phyloP scores from a whole-genome alignment of 2,329 filamentous ascomycete genomes.

The Monosporascus sp. region DNA sequence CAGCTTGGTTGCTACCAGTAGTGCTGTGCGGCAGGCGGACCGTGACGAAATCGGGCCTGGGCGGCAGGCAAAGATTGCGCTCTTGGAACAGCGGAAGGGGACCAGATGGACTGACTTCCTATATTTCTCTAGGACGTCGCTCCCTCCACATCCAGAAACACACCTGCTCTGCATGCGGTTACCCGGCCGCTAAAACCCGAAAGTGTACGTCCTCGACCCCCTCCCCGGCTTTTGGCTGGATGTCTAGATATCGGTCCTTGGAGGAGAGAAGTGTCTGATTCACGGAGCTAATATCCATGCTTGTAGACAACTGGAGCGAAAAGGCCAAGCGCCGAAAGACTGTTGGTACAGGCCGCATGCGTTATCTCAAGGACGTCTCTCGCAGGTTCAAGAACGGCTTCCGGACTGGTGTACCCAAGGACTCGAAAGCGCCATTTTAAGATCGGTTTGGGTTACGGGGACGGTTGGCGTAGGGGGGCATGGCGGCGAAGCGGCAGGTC shows the following conservation, averaged over 20 bases:
- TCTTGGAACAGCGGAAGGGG: slow-evolving; percentile 3
- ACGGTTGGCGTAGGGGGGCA: slow-evolving; percentile 24
- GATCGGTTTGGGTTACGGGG: slow-evolving; percentile 25
- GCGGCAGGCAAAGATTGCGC: not conserved
- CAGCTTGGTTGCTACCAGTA: not conserved
- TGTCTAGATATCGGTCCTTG: no score
- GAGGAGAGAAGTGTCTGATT: not conserved
- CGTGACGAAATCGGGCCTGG: no score
- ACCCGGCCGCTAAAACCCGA: slow-evolving; percentile 93
- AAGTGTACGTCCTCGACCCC: slow-evolving; percentile 73
- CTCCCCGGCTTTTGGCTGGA: not conserved
- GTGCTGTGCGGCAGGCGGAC: no score
- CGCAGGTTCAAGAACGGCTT: slow-evolving; percentile 98
- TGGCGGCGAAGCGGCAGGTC: slow-evolving; percentile 25
- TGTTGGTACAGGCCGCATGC: slow-evolving; percentile 92
- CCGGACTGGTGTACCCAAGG: slow-evolving; percentile 84
- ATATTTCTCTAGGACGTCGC: slow-evolving; percentile 65
- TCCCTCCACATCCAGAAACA: slow-evolving; percentile 99
- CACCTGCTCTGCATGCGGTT: slow-evolving; percentile 92
- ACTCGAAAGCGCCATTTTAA: slow-evolving; percentile 49
- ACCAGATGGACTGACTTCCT: slow-evolving; percentile 17
- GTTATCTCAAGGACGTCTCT: slow-evolving; percentile 87
- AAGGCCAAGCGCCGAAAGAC: slow-evolving; percentile 99
- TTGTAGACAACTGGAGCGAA: slow-evolving; percentile 96
- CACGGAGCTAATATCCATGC: slow-evolving; percentile 5